Evolutionary conservation across 495 filamentous ascomycete genomes (phyloP), one percentile per base, ranked within the genome.

Genomic region (Aspergillus coremiiformis): DNA sequence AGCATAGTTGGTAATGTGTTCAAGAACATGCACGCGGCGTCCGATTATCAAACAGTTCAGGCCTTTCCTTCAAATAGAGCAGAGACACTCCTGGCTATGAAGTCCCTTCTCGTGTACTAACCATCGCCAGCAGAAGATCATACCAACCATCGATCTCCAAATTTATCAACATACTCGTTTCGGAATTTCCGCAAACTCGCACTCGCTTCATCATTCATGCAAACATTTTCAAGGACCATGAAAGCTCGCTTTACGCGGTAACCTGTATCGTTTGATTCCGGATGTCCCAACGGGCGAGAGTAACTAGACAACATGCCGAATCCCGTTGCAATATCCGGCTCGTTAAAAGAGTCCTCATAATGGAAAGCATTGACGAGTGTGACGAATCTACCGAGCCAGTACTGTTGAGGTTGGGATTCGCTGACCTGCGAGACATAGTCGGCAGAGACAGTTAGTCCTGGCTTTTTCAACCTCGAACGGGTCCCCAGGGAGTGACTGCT

Each of bases 341-440:
- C 39, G 19, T 53, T 41, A 49, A 64, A 66, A 33, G 78, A 66
- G 11, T 72, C 62, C 49, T 79, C 74, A 58, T 64, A 73, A 35
- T 72, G 72, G 56, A 78, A 73, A 0, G 66, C 66, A 62, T 83
- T 79, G 26, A 72, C 69, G n/a, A 83, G 62, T 1, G 77, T 65
- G 22, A 70, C 58, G 56, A 81, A 78, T 7, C 81, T 78, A 12
- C 81, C 81, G 0, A 74, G 59, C 81, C 81, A 84, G 61, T 78
- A 83, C 7, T 53, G 52, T 10, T 15, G 54, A 42, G 58, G 58
- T 27, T 58, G 47, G 11, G 58, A 20, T 44, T 54, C 55, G 37
- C 45, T 33, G 22, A 64, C 57, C 54, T 63, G 55, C 10, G 39
- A 37, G n/a, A 48, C 32, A 2, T 15, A 23, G 21, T 15, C 19